Percentiles rank a stretch among this genome's conserved stretches.
Evolutionary conservation across 345 rosid genomes (phyloP).

Genomic region (Dimocarpus longan): DNA sequence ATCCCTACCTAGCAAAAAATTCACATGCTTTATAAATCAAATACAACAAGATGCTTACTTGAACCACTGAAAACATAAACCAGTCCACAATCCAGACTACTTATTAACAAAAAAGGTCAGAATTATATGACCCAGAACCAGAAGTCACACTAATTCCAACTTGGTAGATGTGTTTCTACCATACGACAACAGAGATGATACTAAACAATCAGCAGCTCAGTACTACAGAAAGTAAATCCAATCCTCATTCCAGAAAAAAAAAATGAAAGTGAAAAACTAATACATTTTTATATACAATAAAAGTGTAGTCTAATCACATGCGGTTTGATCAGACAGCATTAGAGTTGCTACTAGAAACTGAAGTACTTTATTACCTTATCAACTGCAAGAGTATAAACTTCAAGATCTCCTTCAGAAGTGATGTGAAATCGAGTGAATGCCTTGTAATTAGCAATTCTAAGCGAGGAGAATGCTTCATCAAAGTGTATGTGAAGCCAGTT

Average conservation of each 20-base stretch:
- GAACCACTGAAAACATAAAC: not conserved
- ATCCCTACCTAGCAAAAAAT: not conserved
- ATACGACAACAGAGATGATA: not conserved
- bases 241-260: not conserved
- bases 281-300: too few species aligned
- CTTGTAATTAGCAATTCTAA: conserved; percentile 97
- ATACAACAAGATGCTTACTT: too few species aligned
- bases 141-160: not conserved
- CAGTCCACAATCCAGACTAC: not conserved
- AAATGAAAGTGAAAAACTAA: not conserved
- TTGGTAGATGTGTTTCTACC: not conserved
- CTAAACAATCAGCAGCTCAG: not conserved
- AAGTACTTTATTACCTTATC: conserved; percentile 67
- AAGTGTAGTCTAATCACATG: too few species aligned
- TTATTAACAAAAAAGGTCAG: too few species aligned
- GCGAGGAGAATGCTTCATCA: conserved; percentile 98
- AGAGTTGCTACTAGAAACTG: conserved; percentile 11
- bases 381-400: conserved; percentile 92
- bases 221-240: too few species aligned
- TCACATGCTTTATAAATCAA: not conserved
- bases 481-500: conserved; percentile 98
- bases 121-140: not conserved
- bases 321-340: not conserved
- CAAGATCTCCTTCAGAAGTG: conserved; percentile 67
- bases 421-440: conserved; percentile 91